phyloP scores from a whole-genome alignment of 495 filamentous ascomycete species.

The Chaetomidium leptoderma region DNA sequence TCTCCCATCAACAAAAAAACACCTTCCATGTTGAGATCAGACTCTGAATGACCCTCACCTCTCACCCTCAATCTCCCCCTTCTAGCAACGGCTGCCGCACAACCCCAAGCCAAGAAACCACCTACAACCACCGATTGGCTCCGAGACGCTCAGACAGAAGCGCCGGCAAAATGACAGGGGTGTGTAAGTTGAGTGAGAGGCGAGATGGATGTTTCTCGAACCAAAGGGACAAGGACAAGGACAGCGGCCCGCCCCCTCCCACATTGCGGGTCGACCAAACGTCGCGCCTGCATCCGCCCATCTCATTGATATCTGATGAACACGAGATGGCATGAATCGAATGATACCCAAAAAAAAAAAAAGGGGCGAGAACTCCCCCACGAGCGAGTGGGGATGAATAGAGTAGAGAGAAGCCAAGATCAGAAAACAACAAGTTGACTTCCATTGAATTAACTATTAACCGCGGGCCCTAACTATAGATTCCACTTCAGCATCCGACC shows the following conservation, averaged over 20 bases:
- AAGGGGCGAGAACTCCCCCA: not conserved
- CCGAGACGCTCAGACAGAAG: conserved; percentile 4
- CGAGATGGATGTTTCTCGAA: conserved; percentile 4
- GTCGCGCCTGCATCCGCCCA: conserved; percentile 1
- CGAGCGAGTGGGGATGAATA: too few species aligned
- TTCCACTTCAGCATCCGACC: too few species aligned
- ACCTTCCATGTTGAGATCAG: too few species aligned
- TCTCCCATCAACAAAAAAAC: too few species aligned
- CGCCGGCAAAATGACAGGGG: conserved; percentile 7
- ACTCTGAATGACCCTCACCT: too few species aligned
- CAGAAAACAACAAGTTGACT: too few species aligned
- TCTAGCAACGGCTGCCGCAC: not conserved
- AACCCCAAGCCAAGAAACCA: conserved; percentile 1
- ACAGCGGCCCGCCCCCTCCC: not conserved
- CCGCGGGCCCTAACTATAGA: too few species aligned
- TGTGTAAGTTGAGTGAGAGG: not conserved
- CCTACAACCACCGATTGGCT: conserved; percentile 7
- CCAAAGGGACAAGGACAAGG: not conserved
- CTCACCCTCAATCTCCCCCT: not conserved
- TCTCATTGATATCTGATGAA: not conserved
- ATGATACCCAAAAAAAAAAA: too few species aligned
- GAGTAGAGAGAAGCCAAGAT: too few species aligned
- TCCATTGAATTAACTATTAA: too few species aligned
- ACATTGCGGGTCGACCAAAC: not conserved
- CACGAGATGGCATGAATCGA: not conserved